phyloP scores from a whole-genome alignment of 2,329 filamentous ascomycete species.

The Beauveria australis region DNA sequence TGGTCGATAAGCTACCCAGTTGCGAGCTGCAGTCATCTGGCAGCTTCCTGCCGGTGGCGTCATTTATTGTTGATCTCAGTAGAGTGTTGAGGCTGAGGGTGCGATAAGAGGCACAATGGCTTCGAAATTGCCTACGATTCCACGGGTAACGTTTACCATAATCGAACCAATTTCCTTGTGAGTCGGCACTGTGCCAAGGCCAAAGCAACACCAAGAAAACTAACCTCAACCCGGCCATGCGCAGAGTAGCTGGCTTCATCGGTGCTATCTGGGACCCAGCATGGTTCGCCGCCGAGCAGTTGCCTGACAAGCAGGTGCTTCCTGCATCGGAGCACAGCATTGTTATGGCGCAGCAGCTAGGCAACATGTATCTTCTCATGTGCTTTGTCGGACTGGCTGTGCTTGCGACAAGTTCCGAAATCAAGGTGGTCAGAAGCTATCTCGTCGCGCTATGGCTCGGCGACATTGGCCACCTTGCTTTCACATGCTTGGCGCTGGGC shows the following conservation, averaged over 20 bases:
- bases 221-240: neutral
- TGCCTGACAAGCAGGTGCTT: conserved; percentile 31
- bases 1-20: conserved; percentile 10
- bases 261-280: conserved; percentile 47
- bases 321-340: conserved; percentile 37
- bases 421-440: conserved; percentile 59
- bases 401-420: conserved; percentile 55
- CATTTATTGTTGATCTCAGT: conserved; percentile 1
- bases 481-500: conserved; percentile 52
- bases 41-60: conserved; percentile 8
- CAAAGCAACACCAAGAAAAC: neutral
- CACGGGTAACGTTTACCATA: conserved; percentile 58
- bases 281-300: conserved; percentile 58
- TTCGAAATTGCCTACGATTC: conserved; percentile 53
- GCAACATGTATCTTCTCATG: conserved; percentile 61
- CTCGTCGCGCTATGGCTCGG: conserved; percentile 56
- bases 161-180: conserved; percentile 63
- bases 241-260: conserved; percentile 51
- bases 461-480: conserved; percentile 59
- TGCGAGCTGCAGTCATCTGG: conserved; percentile 8
- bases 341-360: conserved; percentile 58
- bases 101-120: conserved; percentile 37
- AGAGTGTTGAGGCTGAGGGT: neutral
- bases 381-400: conserved; percentile 56
- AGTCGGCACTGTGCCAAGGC: conserved; percentile 19